These are phyloP conservation scores for Niebla homalea DNA, from an alignment of 495 filamentous ascomycete species.

Conservation along the genomic window DNA sequence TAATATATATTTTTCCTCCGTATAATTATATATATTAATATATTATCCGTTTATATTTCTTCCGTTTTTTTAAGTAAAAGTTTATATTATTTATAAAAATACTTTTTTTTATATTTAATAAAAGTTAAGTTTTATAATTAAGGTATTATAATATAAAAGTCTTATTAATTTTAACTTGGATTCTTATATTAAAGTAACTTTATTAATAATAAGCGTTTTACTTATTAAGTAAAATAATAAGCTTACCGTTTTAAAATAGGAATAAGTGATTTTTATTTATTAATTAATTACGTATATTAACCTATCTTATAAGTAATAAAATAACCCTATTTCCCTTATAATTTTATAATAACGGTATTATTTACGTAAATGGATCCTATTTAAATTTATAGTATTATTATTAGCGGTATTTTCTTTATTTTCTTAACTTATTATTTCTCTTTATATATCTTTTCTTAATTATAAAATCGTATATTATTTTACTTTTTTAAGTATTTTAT, in stretches of 20 bases:
- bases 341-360: background rate
- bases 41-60: background rate
- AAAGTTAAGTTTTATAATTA: background rate
- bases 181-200: no score
- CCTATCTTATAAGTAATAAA: slow-evolving; percentile 1
- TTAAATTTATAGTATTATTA: background rate
- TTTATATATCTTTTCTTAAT: background rate
- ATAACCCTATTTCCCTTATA: background rate
- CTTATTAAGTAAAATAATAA: background rate
- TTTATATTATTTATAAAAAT: background rate
- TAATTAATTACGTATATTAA: background rate
- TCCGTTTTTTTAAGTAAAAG: background rate
- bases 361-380: background rate
- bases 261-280: background rate
- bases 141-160: background rate
- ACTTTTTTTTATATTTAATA: background rate
- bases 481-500: slow-evolving; percentile 4
- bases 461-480: background rate
- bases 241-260: background rate
- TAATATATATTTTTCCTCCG: no score
- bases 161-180: no score
- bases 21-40: background rate
- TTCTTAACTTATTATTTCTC: background rate
- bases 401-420: background rate
- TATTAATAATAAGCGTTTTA: background rate